These are phyloP conservation scores for Penicillium hesseltinei DNA, from an alignment of 2,329 filamentous ascomycete genomes.

Conservation along the genomic window DNA sequence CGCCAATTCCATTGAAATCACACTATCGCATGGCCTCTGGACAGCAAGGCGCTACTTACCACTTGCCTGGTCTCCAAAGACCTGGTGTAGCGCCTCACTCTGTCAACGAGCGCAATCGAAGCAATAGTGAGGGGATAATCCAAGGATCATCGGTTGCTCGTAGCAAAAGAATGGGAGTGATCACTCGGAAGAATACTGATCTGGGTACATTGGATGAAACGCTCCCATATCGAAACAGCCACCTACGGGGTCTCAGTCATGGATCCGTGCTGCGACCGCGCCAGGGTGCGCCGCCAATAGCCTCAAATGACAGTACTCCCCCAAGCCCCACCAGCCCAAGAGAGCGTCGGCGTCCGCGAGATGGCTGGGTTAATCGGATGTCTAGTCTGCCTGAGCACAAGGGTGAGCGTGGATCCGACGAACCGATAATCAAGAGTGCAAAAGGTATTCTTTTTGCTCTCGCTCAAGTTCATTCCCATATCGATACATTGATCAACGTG, in stretches of 20 bases:
- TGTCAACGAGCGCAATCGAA: constrained; percentile 60
- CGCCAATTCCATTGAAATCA: constrained; percentile 75
- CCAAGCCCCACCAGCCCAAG: constrained; percentile 47
- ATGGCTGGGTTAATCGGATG: constrained; percentile 51
- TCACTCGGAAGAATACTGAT: constrained; percentile 57
- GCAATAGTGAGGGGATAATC: constrained; percentile 61
- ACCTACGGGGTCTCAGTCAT: constrained; percentile 58
- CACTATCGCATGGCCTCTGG: constrained; percentile 65
- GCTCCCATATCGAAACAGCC: constrained; percentile 51
- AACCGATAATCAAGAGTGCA: constrained; percentile 55
- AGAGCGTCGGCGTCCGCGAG: constrained; percentile 42
- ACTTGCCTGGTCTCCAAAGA: constrained; percentile 55
- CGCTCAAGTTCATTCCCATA: constrained; percentile 51
- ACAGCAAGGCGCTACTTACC: constrained; percentile 35
- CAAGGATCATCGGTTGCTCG: constrained; percentile 48
- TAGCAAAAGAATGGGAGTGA: constrained; percentile 60
- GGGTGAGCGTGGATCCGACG: constrained; percentile 46
- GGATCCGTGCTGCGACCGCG: constrained; percentile 49
- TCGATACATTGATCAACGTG: constrained; percentile 48
- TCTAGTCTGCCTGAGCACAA: constrained; percentile 59
- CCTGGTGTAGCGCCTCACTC: constrained; percentile 71
- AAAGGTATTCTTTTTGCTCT: constrained; percentile 57
- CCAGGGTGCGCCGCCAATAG: constrained; percentile 30
- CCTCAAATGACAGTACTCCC: constrained; percentile 39
- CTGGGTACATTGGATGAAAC: constrained; percentile 54